Evolutionary conservation across 768 basidiomycete species (phyloP).

Genomic region (Hericium rajendrae): DNA sequence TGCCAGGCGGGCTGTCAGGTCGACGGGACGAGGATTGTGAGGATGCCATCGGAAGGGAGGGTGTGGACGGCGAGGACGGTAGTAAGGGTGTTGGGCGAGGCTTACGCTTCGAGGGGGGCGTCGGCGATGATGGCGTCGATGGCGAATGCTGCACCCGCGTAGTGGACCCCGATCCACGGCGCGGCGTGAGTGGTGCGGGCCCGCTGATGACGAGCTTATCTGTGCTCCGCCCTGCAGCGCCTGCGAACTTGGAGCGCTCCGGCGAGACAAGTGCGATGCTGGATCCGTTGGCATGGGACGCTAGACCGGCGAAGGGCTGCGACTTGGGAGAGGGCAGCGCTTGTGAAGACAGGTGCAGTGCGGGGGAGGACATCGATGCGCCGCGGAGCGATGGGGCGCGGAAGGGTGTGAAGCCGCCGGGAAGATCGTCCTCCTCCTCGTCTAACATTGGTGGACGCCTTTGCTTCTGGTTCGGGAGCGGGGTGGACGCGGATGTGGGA

Average conservation of each 20-base stretch:
- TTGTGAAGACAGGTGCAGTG: constrained; percentile 55
- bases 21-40: constrained; percentile 3
- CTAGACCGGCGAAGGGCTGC: not conserved
- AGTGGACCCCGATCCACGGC: constrained; percentile 2
- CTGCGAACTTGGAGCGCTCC: constrained; percentile 1
- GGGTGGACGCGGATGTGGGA: constrained; percentile 21
- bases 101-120: constrained; percentile 16
- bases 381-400: constrained; percentile 56
- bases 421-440: constrained; percentile 22
- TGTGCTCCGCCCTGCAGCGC: constrained; percentile 8
- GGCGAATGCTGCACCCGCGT: no score
- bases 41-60: not conserved
- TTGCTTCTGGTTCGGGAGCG: no score
- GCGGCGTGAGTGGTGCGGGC: constrained; percentile 24
- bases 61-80: constrained; percentile 11
- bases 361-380: constrained; percentile 69
- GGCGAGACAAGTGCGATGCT: no score
- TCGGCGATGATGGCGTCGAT: constrained; percentile 15
- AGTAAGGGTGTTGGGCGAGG: constrained; percentile 16
- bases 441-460: constrained; percentile 17
- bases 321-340: constrained; percentile 45
- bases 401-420: constrained; percentile 49
- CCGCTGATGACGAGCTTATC: constrained; percentile 19
- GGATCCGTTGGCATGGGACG: not conserved
- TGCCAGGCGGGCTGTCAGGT: constrained; percentile 35